Percentiles rank a stretch among this genome's conserved stretches.
Evolutionary conservation across 495 filamentous ascomycete genomes (phyloP).

Genomic region (Penicillium paxilli): DNA sequence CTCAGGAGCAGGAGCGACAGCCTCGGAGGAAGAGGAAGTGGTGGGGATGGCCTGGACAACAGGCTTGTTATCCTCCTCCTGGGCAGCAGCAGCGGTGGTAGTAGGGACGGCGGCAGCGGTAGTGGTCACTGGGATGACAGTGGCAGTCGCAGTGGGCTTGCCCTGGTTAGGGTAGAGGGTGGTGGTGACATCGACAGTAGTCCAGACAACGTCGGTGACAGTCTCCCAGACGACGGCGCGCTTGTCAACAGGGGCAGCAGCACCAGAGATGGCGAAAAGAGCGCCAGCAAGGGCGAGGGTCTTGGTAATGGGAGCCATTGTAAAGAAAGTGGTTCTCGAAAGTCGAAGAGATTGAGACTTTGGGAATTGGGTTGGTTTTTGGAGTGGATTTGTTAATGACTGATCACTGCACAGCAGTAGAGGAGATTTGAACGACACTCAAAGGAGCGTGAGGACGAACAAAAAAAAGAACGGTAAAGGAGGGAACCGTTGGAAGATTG

Average conservation of each 20-base stretch:
- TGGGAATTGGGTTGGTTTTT: slow-evolving; percentile 2
- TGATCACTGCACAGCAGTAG: slow-evolving; percentile 43
- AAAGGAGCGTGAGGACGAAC: slow-evolving; percentile 17
- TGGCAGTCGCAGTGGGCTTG: slow-evolving; percentile 11
- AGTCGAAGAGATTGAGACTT: no score
- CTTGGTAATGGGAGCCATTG: slow-evolving; percentile 47
- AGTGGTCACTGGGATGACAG: slow-evolving; percentile 12
- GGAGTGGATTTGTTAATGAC: slow-evolving; percentile 10
- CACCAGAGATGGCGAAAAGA: slow-evolving; percentile 36
- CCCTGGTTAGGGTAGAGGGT: slow-evolving; percentile 33
- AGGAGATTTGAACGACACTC: slow-evolving; percentile 19
- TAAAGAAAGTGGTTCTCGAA: slow-evolving; percentile 12
- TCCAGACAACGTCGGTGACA: slow-evolving; percentile 38
- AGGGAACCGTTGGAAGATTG: slow-evolving; percentile 1
- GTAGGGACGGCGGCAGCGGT: slow-evolving; percentile 11
- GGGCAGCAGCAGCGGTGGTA: slow-evolving; percentile 8
- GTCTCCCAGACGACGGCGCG: slow-evolving; percentile 37
- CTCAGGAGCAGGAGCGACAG: slow-evolving; percentile 6
- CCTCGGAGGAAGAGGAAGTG: slow-evolving; percentile 1
- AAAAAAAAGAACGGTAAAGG: slow-evolving; percentile 1
- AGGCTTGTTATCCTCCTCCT: slow-evolving; percentile 4
- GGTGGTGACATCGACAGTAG: slow-evolving; percentile 45
- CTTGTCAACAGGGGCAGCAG: slow-evolving; percentile 41
- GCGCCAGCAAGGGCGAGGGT: slow-evolving; percentile 42
- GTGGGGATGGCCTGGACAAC: slow-evolving; percentile 11